Evolutionary conservation across 371 early-diverging fungal species (phyloP), one percentile per base, ranked within the genome.

Genomic region (Entomophthora muscae): DNA sequence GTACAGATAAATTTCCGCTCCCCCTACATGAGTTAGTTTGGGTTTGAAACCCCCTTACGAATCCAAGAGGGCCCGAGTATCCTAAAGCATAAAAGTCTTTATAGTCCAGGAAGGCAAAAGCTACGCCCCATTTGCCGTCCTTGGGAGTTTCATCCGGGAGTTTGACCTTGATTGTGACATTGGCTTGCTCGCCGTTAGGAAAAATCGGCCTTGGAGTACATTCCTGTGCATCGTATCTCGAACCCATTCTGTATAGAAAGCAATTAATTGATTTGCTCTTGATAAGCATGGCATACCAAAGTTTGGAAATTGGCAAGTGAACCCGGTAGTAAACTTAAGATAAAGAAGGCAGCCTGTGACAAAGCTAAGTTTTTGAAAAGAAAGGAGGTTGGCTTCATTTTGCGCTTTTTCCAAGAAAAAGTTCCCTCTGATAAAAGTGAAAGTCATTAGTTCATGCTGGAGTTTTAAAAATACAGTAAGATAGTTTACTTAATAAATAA

Each of bases 201-300:
- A 62, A n/a, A 62, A 22, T n/a, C 27, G 53, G 42, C 53, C 42
- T 62, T 62, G 24, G 22, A 42, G 24, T 62, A 62, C 28, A 62
- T 53, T 10, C 62, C 73, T 69, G 64, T 67, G 70, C 73, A 72
- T 67, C 22, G 76, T 73, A 26, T 72, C 66, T 10, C 78, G 64
- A 51, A 69, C 69, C 52, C 70, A 66, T 53, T 66, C 58, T n/a
- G n/a, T n/a, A n/a, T 2, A 67, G 64, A 17, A 71, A 64, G 28
- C 70, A 67, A n/a, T 57, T 1, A 27, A 57, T 42, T 10, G 17
- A 42, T 42, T 17, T 5, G 10, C 42, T 17, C 5, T 17, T 42
- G 42, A n/a, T n/a, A 17, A 42, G 17, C 17, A 42, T 10, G 17
- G 17, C 42, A 5, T 17, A 42, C 42, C 42, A 42, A 42, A 42